Conservation (phyloP, 495 filamentous ascomycete genomes). For the Pyrenula aspistea region DNA sequence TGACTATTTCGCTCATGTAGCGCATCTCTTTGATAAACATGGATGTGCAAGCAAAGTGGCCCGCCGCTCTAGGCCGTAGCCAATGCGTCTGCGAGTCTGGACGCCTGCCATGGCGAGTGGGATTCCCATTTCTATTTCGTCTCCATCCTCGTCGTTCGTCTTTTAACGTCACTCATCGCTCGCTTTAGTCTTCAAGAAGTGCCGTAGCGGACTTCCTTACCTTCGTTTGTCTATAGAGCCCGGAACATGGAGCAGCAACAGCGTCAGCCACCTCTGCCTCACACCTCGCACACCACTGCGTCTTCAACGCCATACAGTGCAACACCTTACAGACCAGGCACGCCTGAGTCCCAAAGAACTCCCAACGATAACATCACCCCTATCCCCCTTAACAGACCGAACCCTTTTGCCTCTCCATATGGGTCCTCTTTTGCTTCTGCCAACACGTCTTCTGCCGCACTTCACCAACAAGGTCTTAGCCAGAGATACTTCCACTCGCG, state of each 20-base stretch:
- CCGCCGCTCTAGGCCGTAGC: neutral
- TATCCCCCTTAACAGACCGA: constrained; percentile 10
- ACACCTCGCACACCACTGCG: neutral
- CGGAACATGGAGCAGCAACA: neutral
- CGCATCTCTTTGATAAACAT: neutral
- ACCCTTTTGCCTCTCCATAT: constrained; percentile 48
- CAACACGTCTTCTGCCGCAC: constrained; percentile 32
- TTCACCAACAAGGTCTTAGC: constrained; percentile 9
- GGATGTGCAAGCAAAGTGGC: neutral
- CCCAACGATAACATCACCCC: neutral
- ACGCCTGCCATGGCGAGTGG: neutral
- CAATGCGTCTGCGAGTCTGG: neutral
- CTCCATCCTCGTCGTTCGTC: too few species aligned
- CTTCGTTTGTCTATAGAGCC: neutral
- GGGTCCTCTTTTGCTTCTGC: constrained; percentile 41
- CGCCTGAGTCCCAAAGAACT: neutral
- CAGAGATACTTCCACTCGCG: constrained; percentile 65
- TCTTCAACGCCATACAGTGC: neutral
- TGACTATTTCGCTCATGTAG: neutral
- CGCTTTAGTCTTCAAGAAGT: neutral
- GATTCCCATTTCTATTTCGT: neutral
- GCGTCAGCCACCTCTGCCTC: neutral
- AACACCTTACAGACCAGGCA: neutral
- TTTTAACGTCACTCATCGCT: too few species aligned
- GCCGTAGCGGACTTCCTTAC: neutral